Evolutionary conservation across 768 basidiomycete genomes (phyloP).

Genomic region (Dendrothele bispora): DNA sequence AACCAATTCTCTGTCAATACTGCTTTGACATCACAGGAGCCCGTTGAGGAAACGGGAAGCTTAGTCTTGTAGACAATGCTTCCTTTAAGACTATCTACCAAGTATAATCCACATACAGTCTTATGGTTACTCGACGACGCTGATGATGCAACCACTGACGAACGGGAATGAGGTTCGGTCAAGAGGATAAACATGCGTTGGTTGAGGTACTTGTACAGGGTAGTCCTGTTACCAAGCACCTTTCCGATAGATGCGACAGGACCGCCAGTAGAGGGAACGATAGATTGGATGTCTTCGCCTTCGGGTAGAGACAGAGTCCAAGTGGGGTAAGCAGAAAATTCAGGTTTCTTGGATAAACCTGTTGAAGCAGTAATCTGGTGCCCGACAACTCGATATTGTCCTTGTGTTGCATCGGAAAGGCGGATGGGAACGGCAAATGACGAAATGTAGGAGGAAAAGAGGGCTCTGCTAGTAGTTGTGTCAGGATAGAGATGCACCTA

Average conservation of each 20-base stretch:
- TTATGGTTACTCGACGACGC: slow-evolving; percentile 11
- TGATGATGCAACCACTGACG: slow-evolving; percentile 12
- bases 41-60: slow-evolving; percentile 44
- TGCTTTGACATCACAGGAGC: slow-evolving; percentile 65
- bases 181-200: slow-evolving; percentile 70
- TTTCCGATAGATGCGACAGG: slow-evolving; percentile 79
- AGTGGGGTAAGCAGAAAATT: slow-evolving; percentile 48
- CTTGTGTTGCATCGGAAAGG: slow-evolving; percentile 27
- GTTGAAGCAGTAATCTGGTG: slow-evolving; percentile 43
- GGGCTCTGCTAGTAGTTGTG: slow-evolving; percentile 39
- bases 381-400: slow-evolving; percentile 51
- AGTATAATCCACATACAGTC: slow-evolving; percentile 60
- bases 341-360: slow-evolving; percentile 20
- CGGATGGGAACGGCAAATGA: slow-evolving; percentile 58
- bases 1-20: slow-evolving; percentile 89
- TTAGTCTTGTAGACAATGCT: slow-evolving; percentile 66
- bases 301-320: slow-evolving; percentile 64
- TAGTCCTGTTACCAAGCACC: slow-evolving; percentile 84
- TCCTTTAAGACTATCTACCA: slow-evolving; percentile 83
- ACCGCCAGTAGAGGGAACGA: slow-evolving; percentile 44
- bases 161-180: slow-evolving; percentile 43
- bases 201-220: slow-evolving; percentile 94
- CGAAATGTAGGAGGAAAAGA: slow-evolving; percentile 45
- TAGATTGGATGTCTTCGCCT: slow-evolving; percentile 55
- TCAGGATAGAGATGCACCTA: slow-evolving; percentile 73